These are phyloP conservation scores for Fusarium longipes DNA, from an alignment of 2,329 filamentous ascomycete species.

Conservation along the genomic window DNA sequence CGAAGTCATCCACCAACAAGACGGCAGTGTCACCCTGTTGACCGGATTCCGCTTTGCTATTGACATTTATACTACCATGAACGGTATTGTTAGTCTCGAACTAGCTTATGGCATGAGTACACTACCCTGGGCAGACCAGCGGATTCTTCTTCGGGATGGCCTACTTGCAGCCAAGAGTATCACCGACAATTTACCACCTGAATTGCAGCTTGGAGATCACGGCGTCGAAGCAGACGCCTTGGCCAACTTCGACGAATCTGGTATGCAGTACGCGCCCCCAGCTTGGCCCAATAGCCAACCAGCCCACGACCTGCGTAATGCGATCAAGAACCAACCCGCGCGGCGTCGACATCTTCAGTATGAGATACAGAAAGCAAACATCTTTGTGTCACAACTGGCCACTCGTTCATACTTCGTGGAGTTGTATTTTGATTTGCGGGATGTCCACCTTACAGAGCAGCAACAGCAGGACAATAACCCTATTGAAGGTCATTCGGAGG, in stretches of 20 bases:
- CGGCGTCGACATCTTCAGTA: conserved; percentile 73
- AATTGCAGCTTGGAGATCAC: conserved; percentile 68
- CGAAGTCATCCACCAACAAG: conserved; percentile 76
- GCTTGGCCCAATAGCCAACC: conserved; percentile 60
- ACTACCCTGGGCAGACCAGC: conserved; percentile 82
- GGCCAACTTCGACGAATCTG: conserved; percentile 56
- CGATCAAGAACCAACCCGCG: conserved; percentile 61
- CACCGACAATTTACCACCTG: conserved; percentile 73
- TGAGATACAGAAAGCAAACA: conserved; percentile 93
- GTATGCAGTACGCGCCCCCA: conserved; percentile 65
- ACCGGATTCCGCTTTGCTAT: conserved; percentile 85
- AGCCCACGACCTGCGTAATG: conserved; percentile 62
- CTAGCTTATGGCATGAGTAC: conserved; percentile 83
- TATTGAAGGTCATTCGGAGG: conserved; percentile 51
- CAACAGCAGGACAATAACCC: conserved; percentile 52
- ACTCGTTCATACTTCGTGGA: conserved; percentile 88
- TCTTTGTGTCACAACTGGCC: conserved; percentile 83
- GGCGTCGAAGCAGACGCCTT: conserved; percentile 53
- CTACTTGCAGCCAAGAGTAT: conserved; percentile 76
- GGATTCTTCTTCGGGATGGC: conserved; percentile 76
- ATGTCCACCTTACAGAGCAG: conserved; percentile 67
- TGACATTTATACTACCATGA: conserved; percentile 83
- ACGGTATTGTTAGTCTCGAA: conserved; percentile 80
- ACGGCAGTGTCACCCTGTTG: conserved; percentile 74
- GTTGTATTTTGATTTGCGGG: conserved; percentile 82